Evolutionary conservation across 2,329 filamentous ascomycete species (phyloP).

Genomic region (Alternaria dauci): DNA sequence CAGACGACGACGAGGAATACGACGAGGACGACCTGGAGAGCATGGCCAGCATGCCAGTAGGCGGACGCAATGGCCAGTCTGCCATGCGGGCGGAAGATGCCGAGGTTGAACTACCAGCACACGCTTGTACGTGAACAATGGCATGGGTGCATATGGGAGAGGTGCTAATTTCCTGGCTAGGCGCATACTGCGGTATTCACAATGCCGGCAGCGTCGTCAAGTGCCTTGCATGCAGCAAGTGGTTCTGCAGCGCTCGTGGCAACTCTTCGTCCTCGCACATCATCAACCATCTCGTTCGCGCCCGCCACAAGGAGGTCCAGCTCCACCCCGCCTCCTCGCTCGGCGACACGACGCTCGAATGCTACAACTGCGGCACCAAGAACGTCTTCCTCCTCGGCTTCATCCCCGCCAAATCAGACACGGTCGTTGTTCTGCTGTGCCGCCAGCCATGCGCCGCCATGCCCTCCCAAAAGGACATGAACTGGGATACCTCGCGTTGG

Average conservation of each 20-base stretch:
- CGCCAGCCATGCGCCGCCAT: slow-evolving; percentile 95
- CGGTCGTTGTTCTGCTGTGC: slow-evolving; percentile 94
- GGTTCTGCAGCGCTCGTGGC: slow-evolving; percentile 97
- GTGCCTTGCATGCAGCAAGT: slow-evolving; percentile 93
- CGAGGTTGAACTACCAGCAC: slow-evolving; percentile 76
- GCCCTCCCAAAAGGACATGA: slow-evolving; percentile 98
- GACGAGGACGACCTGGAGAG: slow-evolving; percentile 76
- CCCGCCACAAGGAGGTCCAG: slow-evolving; percentile 98
- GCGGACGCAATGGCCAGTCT: slow-evolving; percentile 71
- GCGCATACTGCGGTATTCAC: slow-evolving; percentile 95
- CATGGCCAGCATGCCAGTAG: slow-evolving; percentile 81
- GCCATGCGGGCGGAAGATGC: slow-evolving; percentile 71
- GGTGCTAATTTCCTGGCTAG: slow-evolving; percentile 2
- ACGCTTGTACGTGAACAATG: slow-evolving; percentile 68
- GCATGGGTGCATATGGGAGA: neutral
- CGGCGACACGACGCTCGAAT: slow-evolving; percentile 95
- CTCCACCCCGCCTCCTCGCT: slow-evolving; percentile 92
- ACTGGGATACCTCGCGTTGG: slow-evolving; percentile 98
- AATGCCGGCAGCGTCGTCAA: slow-evolving; percentile 95
- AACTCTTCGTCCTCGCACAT: slow-evolving; percentile 98
- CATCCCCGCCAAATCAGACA: slow-evolving; percentile 98
- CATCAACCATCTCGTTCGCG: slow-evolving; percentile 96
- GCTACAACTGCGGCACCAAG: slow-evolving; percentile 99
- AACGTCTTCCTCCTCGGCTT: slow-evolving; percentile 98
- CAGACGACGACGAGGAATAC: slow-evolving; percentile 90